Percentiles rank a stretch among this genome's conserved stretches.
These are phyloP conservation scores for Pseudogymnoascus sp. DNA, from an alignment of 2,329 filamentous ascomycete species.

Conservation along the genomic window DNA sequence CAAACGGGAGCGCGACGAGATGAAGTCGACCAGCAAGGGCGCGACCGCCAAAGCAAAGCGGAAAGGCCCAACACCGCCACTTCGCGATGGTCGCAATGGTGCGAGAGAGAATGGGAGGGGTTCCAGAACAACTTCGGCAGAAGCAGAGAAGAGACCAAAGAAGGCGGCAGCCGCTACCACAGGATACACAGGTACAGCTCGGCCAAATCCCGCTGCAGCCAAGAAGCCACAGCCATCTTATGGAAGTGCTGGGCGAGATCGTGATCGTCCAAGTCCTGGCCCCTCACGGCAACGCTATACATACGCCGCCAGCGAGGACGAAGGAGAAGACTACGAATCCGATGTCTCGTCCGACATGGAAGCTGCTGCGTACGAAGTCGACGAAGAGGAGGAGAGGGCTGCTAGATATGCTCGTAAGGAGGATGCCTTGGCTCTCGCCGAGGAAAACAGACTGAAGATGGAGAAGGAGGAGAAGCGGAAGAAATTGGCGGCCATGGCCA, in stretches of 20 bases:
- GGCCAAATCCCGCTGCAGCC: conserved; percentile 41
- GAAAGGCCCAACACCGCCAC: conserved; percentile 11
- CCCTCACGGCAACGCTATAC: conserved; percentile 30
- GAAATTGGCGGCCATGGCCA: conserved; percentile 26
- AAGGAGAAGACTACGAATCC: conserved; percentile 56
- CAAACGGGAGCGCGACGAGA: conserved; percentile 39
- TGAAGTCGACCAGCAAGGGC: conserved; percentile 19
- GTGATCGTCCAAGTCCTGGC: conserved; percentile 21
- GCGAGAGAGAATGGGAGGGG: conserved; percentile 20
- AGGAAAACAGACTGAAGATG: conserved; percentile 52
- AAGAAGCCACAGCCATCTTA: conserved; percentile 21
- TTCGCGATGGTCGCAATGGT: conserved; percentile 15
- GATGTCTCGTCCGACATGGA: conserved; percentile 72
- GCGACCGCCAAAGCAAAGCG: conserved; percentile 19
- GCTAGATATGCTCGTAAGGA: conserved; percentile 56
- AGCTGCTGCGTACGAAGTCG: conserved; percentile 64
- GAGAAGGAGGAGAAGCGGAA: conserved; percentile 48
- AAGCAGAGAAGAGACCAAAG: conserved; percentile 49
- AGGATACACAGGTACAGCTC: conserved; percentile 56
- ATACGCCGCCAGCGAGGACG: conserved; percentile 40
- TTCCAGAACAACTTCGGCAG: conserved; percentile 19
- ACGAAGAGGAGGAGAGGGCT: conserved; percentile 59
- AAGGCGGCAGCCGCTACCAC: conserved; percentile 55
- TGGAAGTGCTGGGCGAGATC: conserved; percentile 15
- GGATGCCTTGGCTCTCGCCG: conserved; percentile 54